phyloP scores from a whole-genome alignment of 2,329 filamentous ascomycete species.

The Knoxdaviesia capensis region DNA sequence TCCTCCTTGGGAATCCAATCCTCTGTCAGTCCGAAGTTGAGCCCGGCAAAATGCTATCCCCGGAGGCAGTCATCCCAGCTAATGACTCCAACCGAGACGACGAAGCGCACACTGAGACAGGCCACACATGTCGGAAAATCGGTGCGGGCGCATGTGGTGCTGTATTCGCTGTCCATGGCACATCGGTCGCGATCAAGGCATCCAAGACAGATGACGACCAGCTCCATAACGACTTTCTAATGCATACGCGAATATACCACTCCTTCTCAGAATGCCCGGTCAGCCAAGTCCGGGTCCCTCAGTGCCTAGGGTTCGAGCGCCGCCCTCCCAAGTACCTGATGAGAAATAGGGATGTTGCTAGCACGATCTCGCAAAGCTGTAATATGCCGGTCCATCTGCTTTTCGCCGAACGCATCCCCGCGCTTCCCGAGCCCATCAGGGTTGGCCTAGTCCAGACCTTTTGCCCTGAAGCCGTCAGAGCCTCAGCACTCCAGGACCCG shows the following conservation, averaged over 20 bases:
- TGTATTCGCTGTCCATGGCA: conserved; percentile 4
- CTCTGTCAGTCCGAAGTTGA: too few species aligned
- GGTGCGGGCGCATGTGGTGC: conserved; percentile 8
- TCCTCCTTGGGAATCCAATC: too few species aligned
- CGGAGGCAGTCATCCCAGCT: too few species aligned
- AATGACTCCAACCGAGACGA: not conserved
- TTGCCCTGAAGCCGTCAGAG: conserved; percentile 3
- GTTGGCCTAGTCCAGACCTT: conserved; percentile 7
- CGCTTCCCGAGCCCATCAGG: conserved; percentile 8
- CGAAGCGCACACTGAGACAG: not conserved
- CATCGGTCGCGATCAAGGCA: conserved; percentile 5
- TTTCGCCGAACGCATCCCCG: conserved; percentile 8
- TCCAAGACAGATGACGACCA: conserved; percentile 3
- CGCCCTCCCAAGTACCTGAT: not conserved
- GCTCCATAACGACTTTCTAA: not conserved
- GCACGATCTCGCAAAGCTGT: not conserved
- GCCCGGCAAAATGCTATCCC: too few species aligned
- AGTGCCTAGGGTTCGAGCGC: not conserved
- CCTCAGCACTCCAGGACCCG: conserved; percentile 1
- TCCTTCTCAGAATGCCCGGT: not conserved
- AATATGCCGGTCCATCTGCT: conserved; percentile 7
- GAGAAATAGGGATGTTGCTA: not conserved
- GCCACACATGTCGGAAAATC: conserved; percentile 5
- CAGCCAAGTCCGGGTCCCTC: not conserved
- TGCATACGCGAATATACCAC: not conserved